Evolutionary conservation across 805 yeast species (phyloP).

Genomic region (Candida silvatica): DNA sequence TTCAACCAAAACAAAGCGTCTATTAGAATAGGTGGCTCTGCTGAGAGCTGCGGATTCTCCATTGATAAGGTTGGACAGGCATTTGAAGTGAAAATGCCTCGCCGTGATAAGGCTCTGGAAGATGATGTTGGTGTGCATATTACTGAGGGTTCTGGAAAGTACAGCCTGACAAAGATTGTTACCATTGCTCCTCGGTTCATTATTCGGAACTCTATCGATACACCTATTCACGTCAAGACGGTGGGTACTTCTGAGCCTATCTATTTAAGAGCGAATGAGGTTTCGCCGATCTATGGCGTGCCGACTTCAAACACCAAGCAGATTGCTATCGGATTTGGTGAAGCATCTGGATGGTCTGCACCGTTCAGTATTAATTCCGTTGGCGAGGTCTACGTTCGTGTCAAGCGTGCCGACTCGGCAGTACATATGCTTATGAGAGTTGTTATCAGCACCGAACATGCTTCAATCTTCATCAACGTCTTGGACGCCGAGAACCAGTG

Average conservation of each 20-base stretch:
- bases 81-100: conserved; percentile 40
- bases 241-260: conserved; percentile 51
- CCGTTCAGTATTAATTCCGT: conserved; percentile 80
- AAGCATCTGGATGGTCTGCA: conserved; percentile 70
- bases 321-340: conserved; percentile 41
- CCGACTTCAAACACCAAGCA: conserved; percentile 45
- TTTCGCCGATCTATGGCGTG: conserved; percentile 57
- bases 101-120: conserved; percentile 46
- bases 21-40: conserved; percentile 58
- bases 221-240: conserved; percentile 53
- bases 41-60: conserved; percentile 65
- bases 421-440: conserved; percentile 67
- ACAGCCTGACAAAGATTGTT: conserved; percentile 66
- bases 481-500: conserved; percentile 68
- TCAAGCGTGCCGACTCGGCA: conserved; percentile 44
- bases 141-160: conserved; percentile 80
- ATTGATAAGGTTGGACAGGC: conserved; percentile 88
- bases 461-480: conserved; percentile 71
- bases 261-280: conserved; percentile 35
- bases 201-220: conserved; percentile 50
- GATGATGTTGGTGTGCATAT: conserved; percentile 69
- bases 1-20: conserved; percentile 55
- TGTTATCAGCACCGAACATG: conserved; percentile 69
- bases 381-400: conserved; percentile 72
- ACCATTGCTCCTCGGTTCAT: conserved; percentile 79